Evolutionary conservation across 106 monocot genomes (phyloP).

Genomic region (Triglochin maritima): DNA sequence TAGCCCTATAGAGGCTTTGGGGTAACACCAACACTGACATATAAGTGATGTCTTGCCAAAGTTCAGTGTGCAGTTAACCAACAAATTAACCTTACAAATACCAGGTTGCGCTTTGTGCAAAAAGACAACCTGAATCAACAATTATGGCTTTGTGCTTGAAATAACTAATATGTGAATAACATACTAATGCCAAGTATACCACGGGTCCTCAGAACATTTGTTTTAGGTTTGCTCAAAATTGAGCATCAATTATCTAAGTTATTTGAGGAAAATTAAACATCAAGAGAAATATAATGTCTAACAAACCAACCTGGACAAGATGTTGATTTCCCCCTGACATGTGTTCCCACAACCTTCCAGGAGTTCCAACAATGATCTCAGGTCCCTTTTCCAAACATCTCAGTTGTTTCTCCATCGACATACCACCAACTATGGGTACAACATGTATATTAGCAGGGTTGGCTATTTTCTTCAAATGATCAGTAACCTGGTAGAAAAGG

Average conservation of each 20-base stretch:
- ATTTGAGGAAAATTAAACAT: neutral
- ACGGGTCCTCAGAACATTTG: too few species aligned
- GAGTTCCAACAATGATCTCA: constrained; percentile 94
- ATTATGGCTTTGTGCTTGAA: too few species aligned
- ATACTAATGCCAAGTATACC: too few species aligned
- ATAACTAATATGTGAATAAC: too few species aligned
- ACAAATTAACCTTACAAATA: too few species aligned
- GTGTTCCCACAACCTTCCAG: constrained; percentile 95
- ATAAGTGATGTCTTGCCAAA: too few species aligned
- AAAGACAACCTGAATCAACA: too few species aligned
- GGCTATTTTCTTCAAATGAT: constrained; percentile 74
- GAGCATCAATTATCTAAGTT: neutral
- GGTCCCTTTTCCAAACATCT: constrained; percentile 77
- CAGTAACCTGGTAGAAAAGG: constrained; percentile 48
- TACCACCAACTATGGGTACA: constrained; percentile 90
- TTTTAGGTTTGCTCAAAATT: too few species aligned
- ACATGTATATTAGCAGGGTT: constrained; percentile 51
- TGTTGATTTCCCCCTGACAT: constrained; percentile 84
- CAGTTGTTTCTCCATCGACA: constrained; percentile 86
- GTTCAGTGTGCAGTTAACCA: too few species aligned
- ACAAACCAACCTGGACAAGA: constrained; percentile 60
- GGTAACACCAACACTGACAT: too few species aligned
- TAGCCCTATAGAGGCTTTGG: too few species aligned
- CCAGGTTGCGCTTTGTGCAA: too few species aligned
- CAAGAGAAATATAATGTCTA: neutral